Evolutionary conservation across 2,329 filamentous ascomycete species (phyloP), one percentile per base, ranked within the genome.

Genomic region (Fusarium avenaceum): DNA sequence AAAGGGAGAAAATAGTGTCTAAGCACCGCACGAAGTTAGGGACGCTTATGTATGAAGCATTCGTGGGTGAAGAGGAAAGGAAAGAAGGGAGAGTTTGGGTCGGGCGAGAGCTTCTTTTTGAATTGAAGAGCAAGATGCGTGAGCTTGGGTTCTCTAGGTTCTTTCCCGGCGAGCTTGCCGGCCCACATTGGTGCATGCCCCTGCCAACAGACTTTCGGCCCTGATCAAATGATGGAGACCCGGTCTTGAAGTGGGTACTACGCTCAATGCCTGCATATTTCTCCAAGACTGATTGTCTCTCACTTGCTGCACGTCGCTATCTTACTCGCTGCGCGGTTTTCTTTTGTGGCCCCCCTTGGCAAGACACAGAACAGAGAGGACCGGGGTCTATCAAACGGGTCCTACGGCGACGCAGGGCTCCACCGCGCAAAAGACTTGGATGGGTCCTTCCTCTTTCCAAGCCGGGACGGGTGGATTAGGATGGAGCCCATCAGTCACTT

Each of bases 11-110:
- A 64, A 78, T 66, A 78, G 75, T 76, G 77, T 78, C 76, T 71
- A 79, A 80, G 76, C 82, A 84, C 82, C 81, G 79, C 83, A 85
- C 83, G 82, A 83, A 81, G 77, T 76, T 79, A 80, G 78, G 80
- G 77, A 75, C 74, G 77, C 78, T 79, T 79, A 77, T 77, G 78
- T 76, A 75, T 74, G 77, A 80, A 80, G 76, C 83, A 83, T 83
- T 82, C 83, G 82, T 83, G 82, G 83, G 83, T 84, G 79, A 79
- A 74, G 78, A 75, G 72, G 71, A 76, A 76, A 76, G 76, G 71
- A 74, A 77, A 76, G 76, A 76, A 74, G 75, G 75, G 72, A 71
- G 63, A 71, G 60, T 69, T 56, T 51, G 67, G 72, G 72, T 62
- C 40, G 74, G 79, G 78, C 68, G 77, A 77, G 75, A 75, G 76